Evolutionary conservation across 2,329 filamentous ascomycete genomes (phyloP), one percentile per base, ranked within the genome.

Genomic region (Emydomyces testavorans): DNA sequence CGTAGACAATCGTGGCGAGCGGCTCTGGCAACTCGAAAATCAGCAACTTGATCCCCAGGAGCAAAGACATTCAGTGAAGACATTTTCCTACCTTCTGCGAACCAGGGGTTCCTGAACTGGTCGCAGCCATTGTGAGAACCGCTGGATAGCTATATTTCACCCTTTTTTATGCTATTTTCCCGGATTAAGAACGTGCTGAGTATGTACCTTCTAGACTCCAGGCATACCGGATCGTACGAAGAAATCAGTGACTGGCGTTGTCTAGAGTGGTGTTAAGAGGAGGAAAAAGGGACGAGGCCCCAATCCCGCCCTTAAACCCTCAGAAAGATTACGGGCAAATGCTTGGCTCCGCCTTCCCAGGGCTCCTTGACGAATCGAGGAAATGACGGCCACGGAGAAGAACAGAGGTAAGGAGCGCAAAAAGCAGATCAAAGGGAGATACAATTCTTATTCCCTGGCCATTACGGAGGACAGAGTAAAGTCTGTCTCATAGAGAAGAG

Each of bases 1-100:
- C 15, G 54, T 34, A 13, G 52, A 32, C 16, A 29, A 52, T 11
- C 45, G 50, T 15, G 26, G 21, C 34, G 49, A 38, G 21, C 49
- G 42, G 31, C 47, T 36, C 44, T 61, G 54, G 6, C 10, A 32
- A 38, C 21, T 7, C n/a, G n/a, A 4, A 29, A 3, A 8, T 46
- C 13, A 46, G 43, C 10, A 37, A 15, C 20, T 8, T 15, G 16
- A 28, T 29, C 6, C 34, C 32, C 8, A 37, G 4, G 15, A 18
- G 13, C 16, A n/a, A 18, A 10, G 11, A n/a, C 11, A 6, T 15
- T 28, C 24, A 6, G n/a, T 28, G 7, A 3, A 18, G 29, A 15
- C 13, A n/a, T 44, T 11, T 16, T 28, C 45, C 18, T 29, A 47
- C 45, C 34, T 34, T 40, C 18, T 39, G 20, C 20, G 23, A 29